Percentiles rank a stretch among this genome's conserved stretches.
Conservation (phyloP, 2,329 filamentous ascomycete genomes). For the Talaromyces funiculosus region DNA sequence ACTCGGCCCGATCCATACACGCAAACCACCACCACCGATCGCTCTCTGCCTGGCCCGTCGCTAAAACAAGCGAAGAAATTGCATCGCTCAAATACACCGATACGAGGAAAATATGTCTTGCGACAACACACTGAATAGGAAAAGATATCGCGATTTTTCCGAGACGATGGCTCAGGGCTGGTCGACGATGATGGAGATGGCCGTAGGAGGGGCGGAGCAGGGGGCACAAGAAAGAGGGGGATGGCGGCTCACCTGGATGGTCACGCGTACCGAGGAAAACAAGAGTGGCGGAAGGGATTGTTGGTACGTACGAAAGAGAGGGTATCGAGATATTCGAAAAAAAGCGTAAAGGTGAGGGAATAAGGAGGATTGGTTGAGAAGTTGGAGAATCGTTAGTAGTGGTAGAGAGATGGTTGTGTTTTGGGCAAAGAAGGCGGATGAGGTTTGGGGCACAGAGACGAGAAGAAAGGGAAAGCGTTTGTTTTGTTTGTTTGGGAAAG, state of each 20-base stretch:
- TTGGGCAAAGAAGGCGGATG: constrained; percentile 11
- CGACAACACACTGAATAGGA: not conserved
- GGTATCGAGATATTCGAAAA: constrained; percentile 8
- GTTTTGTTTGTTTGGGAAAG: constrained; percentile 8
- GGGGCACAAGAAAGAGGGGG: constrained; percentile 14
- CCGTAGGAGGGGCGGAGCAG: constrained; percentile 13
- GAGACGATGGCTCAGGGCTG: constrained; percentile 4
- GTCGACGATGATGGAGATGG: constrained; percentile 7
- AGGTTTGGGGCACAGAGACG: not conserved
- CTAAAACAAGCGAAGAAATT: constrained; percentile 7
- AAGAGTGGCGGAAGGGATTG: constrained; percentile 16
- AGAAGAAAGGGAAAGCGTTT: constrained; percentile 7
- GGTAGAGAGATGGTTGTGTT: constrained; percentile 16
- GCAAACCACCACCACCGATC: not conserved
- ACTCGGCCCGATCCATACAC: constrained; percentile 6
- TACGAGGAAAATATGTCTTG: not conserved
- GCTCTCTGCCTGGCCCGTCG: constrained; percentile 5
- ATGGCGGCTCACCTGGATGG: constrained; percentile 16
- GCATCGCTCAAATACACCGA: not conserved
- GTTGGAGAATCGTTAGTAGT: constrained; percentile 18
- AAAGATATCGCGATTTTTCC: constrained; percentile 1
- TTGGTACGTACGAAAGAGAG: constrained; percentile 15
- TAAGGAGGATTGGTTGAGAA: constrained; percentile 16
- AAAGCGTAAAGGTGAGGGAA: constrained; percentile 16
- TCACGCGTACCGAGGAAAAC: constrained; percentile 14